Percentiles rank a stretch among this genome's conserved stretches.
Evolutionary conservation across 331 rosid genomes (phyloP).

Genomic region (Rhamnella rubrinervis): DNA sequence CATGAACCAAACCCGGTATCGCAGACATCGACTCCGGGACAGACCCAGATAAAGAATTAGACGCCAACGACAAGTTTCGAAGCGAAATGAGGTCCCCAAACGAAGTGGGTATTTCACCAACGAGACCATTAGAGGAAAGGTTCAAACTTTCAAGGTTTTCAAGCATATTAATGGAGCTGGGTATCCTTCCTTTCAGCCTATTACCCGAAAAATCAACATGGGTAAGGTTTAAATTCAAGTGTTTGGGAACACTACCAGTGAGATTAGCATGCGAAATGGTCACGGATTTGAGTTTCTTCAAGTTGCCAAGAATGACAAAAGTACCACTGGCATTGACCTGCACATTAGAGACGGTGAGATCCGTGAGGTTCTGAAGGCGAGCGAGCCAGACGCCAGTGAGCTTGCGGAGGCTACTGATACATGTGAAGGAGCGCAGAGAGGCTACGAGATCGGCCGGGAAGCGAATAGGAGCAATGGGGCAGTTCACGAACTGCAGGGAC

Average conservation of each 20-base stretch:
- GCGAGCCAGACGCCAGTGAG: conserved; percentile 89
- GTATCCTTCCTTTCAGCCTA: conserved; percentile 59
- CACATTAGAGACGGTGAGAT: conserved; percentile 61
- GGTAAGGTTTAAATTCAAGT: conserved; percentile 61
- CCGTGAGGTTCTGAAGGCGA: conserved; percentile 75
- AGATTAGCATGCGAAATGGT: conserved; percentile 77
- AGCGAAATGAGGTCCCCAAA: conserved; percentile 72
- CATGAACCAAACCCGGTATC: conserved; percentile 52
- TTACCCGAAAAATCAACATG: conserved; percentile 76
- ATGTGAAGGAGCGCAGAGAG: conserved; percentile 75
- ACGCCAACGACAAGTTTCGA: conserved; percentile 53
- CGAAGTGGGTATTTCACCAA: conserved; percentile 68
- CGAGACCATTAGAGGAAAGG: conserved; percentile 59
- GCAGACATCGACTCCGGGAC: conserved; percentile 78
- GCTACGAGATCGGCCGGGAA: conserved; percentile 65
- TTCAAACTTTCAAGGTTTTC: conserved; percentile 57
- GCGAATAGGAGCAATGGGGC: conserved; percentile 74
- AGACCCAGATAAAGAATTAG: conserved; percentile 72
- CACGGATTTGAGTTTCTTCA: conserved; percentile 61
- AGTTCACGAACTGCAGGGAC: conserved; percentile 63
- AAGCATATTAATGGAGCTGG: conserved; percentile 55
- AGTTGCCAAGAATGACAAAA: conserved; percentile 68
- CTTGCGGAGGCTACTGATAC: conserved; percentile 50
- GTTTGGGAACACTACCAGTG: conserved; percentile 67
- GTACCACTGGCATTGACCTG: conserved; percentile 65